Conservation (phyloP, 164 flowering plant genomes). For the Magnolia officinalis region DNA sequence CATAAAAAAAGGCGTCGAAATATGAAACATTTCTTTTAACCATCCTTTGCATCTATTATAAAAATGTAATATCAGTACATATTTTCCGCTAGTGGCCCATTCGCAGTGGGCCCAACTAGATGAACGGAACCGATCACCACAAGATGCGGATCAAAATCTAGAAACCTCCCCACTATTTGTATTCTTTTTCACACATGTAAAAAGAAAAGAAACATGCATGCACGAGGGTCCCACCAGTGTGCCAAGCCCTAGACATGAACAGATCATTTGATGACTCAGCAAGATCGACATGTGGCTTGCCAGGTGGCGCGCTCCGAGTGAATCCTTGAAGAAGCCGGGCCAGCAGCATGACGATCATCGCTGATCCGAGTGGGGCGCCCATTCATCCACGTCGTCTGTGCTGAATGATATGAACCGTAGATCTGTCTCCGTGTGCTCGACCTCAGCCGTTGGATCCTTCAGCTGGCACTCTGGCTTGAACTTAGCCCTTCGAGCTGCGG, state of each 20-base stretch:
- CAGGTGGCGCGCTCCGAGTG: slow-evolving; percentile 19
- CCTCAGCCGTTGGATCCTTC: background rate
- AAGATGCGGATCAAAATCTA: no score
- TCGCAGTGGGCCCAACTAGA: no score
- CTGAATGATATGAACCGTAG: slow-evolving; percentile 37
- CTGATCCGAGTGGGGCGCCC: slow-evolving; percentile 26
- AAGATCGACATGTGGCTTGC: slow-evolving; percentile 13
- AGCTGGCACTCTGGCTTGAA: slow-evolving; percentile 49
- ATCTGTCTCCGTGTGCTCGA: slow-evolving; percentile 25
- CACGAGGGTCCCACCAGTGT: no score
- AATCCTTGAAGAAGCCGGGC: slow-evolving; percentile 39
- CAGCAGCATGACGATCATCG: slow-evolving; percentile 28
- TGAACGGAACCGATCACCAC: no score
- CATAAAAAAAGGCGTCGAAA: no score
- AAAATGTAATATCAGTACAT: no score
- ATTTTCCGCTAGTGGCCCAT: no score
- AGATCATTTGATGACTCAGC: slow-evolving; percentile 19
- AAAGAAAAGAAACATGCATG: no score
- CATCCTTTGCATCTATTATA: no score
- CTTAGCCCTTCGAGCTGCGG: slow-evolving; percentile 23
- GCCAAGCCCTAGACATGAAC: slow-evolving; percentile 19
- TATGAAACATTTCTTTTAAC: no score
- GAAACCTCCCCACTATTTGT: no score
- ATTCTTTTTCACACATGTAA: no score
- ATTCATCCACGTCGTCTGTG: slow-evolving; percentile 39